These are phyloP conservation scores for Peronospora destructor DNA, from an alignment of 352 stramenopile species.

Conservation along the genomic window DNA sequence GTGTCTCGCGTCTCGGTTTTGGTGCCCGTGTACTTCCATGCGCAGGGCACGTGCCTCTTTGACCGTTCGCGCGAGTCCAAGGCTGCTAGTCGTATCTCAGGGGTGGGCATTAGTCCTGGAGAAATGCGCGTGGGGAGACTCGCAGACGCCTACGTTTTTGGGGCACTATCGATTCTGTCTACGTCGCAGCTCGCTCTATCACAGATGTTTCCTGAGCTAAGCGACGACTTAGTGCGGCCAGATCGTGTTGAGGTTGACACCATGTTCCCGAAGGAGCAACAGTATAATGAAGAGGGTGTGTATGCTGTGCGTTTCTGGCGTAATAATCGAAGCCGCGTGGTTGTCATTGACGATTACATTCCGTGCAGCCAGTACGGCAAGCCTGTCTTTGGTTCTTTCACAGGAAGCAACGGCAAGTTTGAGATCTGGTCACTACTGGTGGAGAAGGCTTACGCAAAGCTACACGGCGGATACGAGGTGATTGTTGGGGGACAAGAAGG, in stretches of 20 bases:
- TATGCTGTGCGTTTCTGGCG: conserved; percentile 83
- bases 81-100: conserved; percentile 41
- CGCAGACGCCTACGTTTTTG: conserved; percentile 75
- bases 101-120: conserved; percentile 57
- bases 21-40: conserved; percentile 72
- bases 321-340: conserved; percentile 71
- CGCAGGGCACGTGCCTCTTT: conserved; percentile 73
- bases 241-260: conserved; percentile 56
- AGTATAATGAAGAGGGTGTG: conserved; percentile 86
- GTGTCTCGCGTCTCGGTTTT: conserved; percentile 70
- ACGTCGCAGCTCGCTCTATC: conserved; percentile 69
- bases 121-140: conserved; percentile 60
- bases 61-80: conserved; percentile 57
- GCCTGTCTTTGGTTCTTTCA: conserved; percentile 80
- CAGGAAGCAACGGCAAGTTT: conserved; percentile 71
- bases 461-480: conserved; percentile 85
- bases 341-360: conserved; percentile 82
- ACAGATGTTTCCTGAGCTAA: conserved; percentile 62
- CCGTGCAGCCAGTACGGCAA: conserved; percentile 80
- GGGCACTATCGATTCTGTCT: conserved; percentile 73
- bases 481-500: conserved; percentile 85
- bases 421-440: conserved; percentile 91
- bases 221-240: conserved; percentile 46
- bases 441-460: conserved; percentile 94
- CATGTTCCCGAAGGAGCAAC: conserved; percentile 57